phyloP scores from a whole-genome alignment of 768 basidiomycete genomes.

The Trametes meyenii region DNA sequence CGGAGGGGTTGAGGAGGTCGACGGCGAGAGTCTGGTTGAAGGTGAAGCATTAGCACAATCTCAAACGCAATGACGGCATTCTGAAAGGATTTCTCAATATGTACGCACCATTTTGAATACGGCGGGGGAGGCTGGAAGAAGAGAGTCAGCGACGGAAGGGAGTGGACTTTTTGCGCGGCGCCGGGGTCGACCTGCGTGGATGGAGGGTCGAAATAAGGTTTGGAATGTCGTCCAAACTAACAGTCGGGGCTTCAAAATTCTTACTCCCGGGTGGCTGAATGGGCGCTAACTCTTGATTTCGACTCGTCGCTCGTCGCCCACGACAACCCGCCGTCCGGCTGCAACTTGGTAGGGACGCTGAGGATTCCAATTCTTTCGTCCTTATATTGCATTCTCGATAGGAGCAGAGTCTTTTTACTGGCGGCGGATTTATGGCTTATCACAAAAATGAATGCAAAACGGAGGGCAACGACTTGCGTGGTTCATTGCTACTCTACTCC shows the following conservation, averaged over 20 bases:
- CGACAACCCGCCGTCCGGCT: neutral
- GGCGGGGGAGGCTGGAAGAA: conserved; percentile 15
- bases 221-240: conserved; percentile 12
- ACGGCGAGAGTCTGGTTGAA: conserved; percentile 82
- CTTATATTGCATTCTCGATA: too few relatives aligned
- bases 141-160: conserved; percentile 24
- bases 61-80: neutral
- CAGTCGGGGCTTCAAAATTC: conserved; percentile 23
- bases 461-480: too few relatives aligned
- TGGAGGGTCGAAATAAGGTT: conserved; percentile 27
- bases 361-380: too few relatives aligned
- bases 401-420: too few relatives aligned
- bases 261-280: conserved; percentile 21
- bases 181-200: conserved; percentile 30
- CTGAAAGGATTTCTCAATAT: too few relatives aligned
- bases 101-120: conserved; percentile 32
- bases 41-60: neutral
- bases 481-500: too few relatives aligned
- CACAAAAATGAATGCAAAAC: too few relatives aligned
- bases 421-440: too few relatives aligned
- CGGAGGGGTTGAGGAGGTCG: conserved; percentile 96
- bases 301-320: neutral
- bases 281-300: conserved; percentile 7
- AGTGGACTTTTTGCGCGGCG: conserved; percentile 30
- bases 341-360: neutral